Evolutionary conservation across 1,284 basidiomycete genomes (phyloP).

Genomic region (Sporisorium graminicola): DNA sequence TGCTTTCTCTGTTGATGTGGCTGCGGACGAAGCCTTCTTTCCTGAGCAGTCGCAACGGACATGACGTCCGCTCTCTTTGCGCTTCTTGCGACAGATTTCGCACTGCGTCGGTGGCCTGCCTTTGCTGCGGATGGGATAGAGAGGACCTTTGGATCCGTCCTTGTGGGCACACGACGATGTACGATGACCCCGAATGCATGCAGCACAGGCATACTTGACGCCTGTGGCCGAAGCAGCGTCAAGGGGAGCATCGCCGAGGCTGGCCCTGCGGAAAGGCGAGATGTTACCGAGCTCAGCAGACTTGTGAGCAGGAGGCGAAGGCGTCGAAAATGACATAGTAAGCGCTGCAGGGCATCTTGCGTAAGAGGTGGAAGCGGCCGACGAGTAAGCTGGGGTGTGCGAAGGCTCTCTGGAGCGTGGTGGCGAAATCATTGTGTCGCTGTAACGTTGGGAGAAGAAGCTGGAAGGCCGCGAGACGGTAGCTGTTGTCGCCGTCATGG

Average conservation of each 20-base stretch:
- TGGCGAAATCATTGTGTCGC: slow-evolving; percentile 13
- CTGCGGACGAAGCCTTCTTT: slow-evolving; percentile 21
- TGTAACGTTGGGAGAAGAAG: slow-evolving; percentile 21
- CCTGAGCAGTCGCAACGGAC: slow-evolving; percentile 53
- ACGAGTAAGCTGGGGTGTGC: slow-evolving; percentile 1
- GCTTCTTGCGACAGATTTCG: slow-evolving; percentile 56
- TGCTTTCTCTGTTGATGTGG: neutral
- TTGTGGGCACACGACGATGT: slow-evolving; percentile 62
- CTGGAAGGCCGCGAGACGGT: slow-evolving; percentile 16
- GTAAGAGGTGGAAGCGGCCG: slow-evolving; percentile 9
- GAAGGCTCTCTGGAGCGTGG: slow-evolving; percentile 18
- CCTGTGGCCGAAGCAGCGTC: slow-evolving; percentile 5
- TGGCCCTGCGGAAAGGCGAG: slow-evolving; percentile 9
- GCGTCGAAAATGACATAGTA: slow-evolving; percentile 14
- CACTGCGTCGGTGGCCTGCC: slow-evolving; percentile 64
- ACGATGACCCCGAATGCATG: slow-evolving; percentile 64
- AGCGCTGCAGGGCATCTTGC: slow-evolving; percentile 5
- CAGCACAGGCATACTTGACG: slow-evolving; percentile 63
- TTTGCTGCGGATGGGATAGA: slow-evolving; percentile 57
- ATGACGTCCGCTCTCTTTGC: slow-evolving; percentile 54
- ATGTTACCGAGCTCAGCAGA: neutral
- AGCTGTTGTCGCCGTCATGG: slow-evolving; percentile 31
- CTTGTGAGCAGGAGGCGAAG: slow-evolving; percentile 4
- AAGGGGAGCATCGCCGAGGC: slow-evolving; percentile 5
- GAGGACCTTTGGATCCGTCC: slow-evolving; percentile 60